Percentiles rank a stretch among this genome's conserved stretches.
phyloP scores from a whole-genome alignment of 495 filamentous ascomycete species.

The Penicillium longicatenatum region DNA sequence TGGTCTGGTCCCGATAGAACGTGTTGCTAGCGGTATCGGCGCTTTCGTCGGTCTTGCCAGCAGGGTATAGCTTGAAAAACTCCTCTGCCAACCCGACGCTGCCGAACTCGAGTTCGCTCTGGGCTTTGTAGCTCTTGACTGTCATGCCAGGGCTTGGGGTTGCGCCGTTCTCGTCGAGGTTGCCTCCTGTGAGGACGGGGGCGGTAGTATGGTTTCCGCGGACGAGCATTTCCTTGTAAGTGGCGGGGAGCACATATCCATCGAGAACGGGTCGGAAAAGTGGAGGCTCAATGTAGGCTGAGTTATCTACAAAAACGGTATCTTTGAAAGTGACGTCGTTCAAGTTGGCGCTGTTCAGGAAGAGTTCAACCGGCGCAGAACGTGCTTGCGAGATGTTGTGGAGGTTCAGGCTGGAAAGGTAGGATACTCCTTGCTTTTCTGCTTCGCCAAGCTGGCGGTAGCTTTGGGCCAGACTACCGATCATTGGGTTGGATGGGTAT shows the following conservation, averaged over 20 bases:
- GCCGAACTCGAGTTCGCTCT: background rate
- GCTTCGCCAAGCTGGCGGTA: background rate
- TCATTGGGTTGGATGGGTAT: background rate
- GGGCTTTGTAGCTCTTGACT: background rate
- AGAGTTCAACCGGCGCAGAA: background rate
- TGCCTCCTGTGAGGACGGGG: conserved; percentile 1
- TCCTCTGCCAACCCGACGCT: background rate
- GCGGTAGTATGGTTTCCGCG: background rate
- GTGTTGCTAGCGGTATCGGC: background rate
- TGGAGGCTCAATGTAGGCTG: background rate
- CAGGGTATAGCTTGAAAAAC: conserved; percentile 1
- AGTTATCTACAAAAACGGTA: conserved; percentile 1
- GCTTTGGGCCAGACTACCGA: background rate
- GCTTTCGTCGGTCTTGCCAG: background rate
- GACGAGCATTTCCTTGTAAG: background rate
- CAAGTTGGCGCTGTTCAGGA: background rate
- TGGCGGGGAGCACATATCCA: conserved; percentile 1
- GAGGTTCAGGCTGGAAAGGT: background rate
- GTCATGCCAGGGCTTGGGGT: background rate
- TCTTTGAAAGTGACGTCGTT: conserved; percentile 1
- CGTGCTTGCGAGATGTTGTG: background rate
- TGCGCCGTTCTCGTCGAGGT: background rate
- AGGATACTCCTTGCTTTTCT: conserved; percentile 1
- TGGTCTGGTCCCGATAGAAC: background rate
- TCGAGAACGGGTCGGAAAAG: background rate